Conservation (phyloP, 805 yeast genomes). For the Nakazawaea siamensis region DNA sequence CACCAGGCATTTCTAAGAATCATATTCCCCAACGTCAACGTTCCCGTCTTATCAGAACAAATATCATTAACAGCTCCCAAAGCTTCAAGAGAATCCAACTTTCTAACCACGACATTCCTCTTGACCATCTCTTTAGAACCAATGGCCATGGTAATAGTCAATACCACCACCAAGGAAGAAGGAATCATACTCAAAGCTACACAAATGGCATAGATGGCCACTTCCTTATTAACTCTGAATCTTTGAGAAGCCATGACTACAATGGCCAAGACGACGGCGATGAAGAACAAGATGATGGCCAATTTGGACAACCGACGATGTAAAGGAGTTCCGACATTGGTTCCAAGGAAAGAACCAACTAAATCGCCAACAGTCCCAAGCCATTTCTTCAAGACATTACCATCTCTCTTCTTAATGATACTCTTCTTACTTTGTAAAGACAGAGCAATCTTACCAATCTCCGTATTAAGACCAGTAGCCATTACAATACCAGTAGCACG, state of each 20-base stretch:
- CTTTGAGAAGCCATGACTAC: slow-evolving; percentile 82
- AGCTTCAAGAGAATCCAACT: slow-evolving; percentile 70
- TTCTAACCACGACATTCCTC: slow-evolving; percentile 66
- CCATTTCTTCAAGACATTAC: slow-evolving; percentile 37
- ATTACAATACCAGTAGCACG: slow-evolving; percentile 64
- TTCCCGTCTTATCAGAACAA: slow-evolving; percentile 80
- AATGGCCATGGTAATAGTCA: slow-evolving; percentile 81
- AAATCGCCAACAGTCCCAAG: slow-evolving; percentile 42
- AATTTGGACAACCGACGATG: slow-evolving; percentile 69
- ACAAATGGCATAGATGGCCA: slow-evolving; percentile 84
- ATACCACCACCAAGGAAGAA: slow-evolving; percentile 68
- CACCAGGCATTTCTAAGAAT: slow-evolving; percentile 63
- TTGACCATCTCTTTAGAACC: slow-evolving; percentile 70
- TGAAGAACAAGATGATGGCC: slow-evolving; percentile 60
- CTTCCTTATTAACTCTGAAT: slow-evolving; percentile 66
- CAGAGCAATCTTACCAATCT: slow-evolving; percentile 67
- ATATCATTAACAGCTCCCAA: slow-evolving; percentile 73
- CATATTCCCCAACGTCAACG: slow-evolving; percentile 77
- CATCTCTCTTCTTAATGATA: slow-evolving; percentile 31
- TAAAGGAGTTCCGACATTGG: slow-evolving; percentile 74
- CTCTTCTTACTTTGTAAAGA: slow-evolving; percentile 38
- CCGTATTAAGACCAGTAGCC: slow-evolving; percentile 63
- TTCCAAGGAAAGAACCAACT: slow-evolving; percentile 65
- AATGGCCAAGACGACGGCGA: slow-evolving; percentile 82
- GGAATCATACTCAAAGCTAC: slow-evolving; percentile 80